Percentiles rank a stretch among this genome's conserved stretches.
Evolutionary conservation across 352 stramenopile genomes (phyloP).

Genomic region (Globisporangium megalacanthum): DNA sequence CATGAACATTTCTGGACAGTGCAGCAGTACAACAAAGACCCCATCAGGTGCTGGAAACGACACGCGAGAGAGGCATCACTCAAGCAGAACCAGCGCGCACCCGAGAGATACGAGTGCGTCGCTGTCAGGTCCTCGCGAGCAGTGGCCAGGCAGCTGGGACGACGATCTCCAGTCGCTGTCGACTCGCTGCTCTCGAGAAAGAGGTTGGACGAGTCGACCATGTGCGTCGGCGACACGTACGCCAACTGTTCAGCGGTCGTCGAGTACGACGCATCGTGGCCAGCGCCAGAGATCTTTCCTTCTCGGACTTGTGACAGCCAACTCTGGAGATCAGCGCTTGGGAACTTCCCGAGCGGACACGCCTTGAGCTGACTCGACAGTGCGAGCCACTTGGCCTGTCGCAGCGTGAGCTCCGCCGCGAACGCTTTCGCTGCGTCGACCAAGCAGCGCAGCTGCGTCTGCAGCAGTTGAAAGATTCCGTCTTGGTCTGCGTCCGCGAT

Average conservation of each 20-base stretch:
- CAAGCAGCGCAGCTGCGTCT: slow-evolving; percentile 17
- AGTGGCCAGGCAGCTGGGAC: slow-evolving; percentile 26
- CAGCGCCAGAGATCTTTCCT: slow-evolving; percentile 72
- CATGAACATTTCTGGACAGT: slow-evolving; percentile 40
- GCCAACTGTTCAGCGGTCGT: slow-evolving; percentile 10
- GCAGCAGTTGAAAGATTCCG: slow-evolving; percentile 11
- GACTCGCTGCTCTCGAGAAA: slow-evolving; percentile 18
- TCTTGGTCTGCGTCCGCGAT: too few species aligned
- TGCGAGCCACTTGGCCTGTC: slow-evolving; percentile 63
- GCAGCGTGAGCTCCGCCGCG: slow-evolving; percentile 24
- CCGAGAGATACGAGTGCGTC: slow-evolving; percentile 29
- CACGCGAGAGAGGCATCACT: background rate
- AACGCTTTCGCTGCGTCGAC: slow-evolving; percentile 18
- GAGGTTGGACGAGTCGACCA: slow-evolving; percentile 16
- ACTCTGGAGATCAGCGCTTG: slow-evolving; percentile 60
- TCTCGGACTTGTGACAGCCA: slow-evolving; percentile 72
- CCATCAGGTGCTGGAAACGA: background rate
- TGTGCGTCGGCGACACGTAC: slow-evolving; percentile 7
- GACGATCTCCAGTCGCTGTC: background rate
- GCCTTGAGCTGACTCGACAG: slow-evolving; percentile 62
- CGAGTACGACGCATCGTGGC: slow-evolving; percentile 34
- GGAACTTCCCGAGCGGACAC: slow-evolving; percentile 40
- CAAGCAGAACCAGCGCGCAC: slow-evolving; percentile 5
- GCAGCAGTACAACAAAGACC: background rate
- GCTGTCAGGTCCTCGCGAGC: slow-evolving; percentile 38